Conservation (phyloP, 2,329 filamentous ascomycete species). For the Alternaria atra region DNA sequence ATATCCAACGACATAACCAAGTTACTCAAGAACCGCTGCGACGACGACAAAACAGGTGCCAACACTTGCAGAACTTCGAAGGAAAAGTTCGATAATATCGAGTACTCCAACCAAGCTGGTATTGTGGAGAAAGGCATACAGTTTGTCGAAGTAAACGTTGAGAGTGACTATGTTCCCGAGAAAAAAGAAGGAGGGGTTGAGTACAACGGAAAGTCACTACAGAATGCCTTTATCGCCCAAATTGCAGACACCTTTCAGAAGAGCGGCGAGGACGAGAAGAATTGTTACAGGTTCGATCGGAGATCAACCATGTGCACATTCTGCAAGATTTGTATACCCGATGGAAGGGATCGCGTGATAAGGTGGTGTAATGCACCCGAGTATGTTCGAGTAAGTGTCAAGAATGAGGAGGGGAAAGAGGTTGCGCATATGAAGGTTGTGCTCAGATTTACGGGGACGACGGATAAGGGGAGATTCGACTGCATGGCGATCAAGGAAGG, state of each 20-base stretch:
- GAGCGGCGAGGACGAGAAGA: slow-evolving; percentile 6
- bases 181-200: not conserved
- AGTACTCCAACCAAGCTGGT: not conserved
- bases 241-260: slow-evolving; percentile 9
- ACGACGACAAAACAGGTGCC: not conserved
- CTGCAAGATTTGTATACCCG: not conserved
- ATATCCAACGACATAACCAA: not conserved
- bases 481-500: slow-evolving; percentile 2
- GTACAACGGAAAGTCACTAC: not conserved
- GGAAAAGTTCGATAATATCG: not conserved
- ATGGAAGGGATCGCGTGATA: not conserved
- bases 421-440: slow-evolving; percentile 8
- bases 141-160: not conserved
- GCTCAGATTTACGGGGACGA: slow-evolving; percentile 2
- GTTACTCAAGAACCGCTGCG: not conserved
- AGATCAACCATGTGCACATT: not conserved
- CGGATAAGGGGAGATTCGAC: slow-evolving; percentile 11
- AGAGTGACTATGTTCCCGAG: not conserved
- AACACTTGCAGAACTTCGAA: not conserved
- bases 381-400: slow-evolving; percentile 7
- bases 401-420: not conserved
- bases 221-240: slow-evolving; percentile 5
- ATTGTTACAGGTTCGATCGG: slow-evolving; percentile 11
- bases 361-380: slow-evolving; percentile 14
- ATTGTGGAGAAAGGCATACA: not conserved